These are phyloP conservation scores for Melocanna baccifera DNA, from an alignment of 176 grass and related monocot genomes.

Conservation along the genomic window DNA sequence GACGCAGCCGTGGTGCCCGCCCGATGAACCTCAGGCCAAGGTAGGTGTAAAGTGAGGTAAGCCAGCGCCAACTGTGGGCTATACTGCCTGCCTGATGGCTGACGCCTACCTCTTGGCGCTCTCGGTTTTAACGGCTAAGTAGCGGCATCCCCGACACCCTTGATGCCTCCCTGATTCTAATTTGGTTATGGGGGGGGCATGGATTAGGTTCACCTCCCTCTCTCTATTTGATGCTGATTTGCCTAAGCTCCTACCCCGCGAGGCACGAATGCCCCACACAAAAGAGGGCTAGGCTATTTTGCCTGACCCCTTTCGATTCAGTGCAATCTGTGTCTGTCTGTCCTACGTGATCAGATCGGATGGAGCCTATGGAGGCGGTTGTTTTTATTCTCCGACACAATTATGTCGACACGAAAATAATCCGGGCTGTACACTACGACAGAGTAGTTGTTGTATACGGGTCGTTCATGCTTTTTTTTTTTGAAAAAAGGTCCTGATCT, in stretches of 20 bases:
- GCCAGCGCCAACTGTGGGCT: constrained; percentile 33
- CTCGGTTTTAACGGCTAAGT: constrained; percentile 45
- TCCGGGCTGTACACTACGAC: background rate
- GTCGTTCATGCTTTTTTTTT: constrained; percentile 1
- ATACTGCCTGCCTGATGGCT: constrained; percentile 2
- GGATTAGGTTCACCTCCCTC: constrained; percentile 29
- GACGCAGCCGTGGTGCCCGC: constrained; percentile 2
- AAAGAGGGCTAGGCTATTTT: background rate
- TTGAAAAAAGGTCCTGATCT: constrained; percentile 6
- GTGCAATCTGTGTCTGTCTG: background rate
- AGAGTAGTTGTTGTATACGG: constrained; percentile 31
- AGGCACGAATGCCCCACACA: constrained; percentile 1
- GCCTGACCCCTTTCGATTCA: background rate
- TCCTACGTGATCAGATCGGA: background rate
- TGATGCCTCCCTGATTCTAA: constrained; percentile 26
- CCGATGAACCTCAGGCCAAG: constrained; percentile 17
- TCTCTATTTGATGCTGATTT: constrained; percentile 3
- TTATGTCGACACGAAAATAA: constrained; percentile 26
- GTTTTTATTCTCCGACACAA: background rate
- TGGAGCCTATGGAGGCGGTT: background rate
- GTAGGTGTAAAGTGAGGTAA: constrained; percentile 82
- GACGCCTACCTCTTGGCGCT: constrained; percentile 33
- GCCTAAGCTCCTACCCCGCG: background rate
- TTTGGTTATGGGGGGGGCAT: background rate
- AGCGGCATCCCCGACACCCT: constrained; percentile 21